Percentiles rank a stretch among this genome's conserved stretches.
Conservation (phyloP, 148 eudicot genomes). For the Cornus controversa region DNA sequence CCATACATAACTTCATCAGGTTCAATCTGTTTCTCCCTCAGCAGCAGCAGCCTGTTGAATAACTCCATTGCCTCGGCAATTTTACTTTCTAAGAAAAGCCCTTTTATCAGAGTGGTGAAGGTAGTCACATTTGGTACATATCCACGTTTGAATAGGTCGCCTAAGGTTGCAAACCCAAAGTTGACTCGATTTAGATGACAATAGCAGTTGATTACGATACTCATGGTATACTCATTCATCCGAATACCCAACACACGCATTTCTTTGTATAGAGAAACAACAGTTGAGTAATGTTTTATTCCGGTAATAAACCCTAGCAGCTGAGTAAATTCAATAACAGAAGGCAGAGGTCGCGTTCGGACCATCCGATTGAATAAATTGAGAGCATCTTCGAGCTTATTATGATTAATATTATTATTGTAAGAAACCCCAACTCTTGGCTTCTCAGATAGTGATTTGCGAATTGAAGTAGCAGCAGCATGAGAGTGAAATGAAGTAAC, state of each 20-base stretch:
- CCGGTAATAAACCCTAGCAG: neutral
- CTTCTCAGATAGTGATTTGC: too few relatives aligned
- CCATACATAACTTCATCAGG: conserved; percentile 6
- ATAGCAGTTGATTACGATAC: neutral
- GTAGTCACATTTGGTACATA: conserved; percentile 2
- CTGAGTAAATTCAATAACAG: neutral
- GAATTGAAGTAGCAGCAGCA: too few relatives aligned
- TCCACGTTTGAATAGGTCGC: conserved; percentile 15
- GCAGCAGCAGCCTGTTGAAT: neutral
- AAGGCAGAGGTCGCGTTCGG: neutral
- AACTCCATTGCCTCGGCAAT: conserved; percentile 6
- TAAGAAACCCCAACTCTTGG: too few relatives aligned
- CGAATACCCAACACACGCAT: neutral
- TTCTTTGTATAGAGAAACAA: neutral
- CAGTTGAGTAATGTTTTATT: neutral
- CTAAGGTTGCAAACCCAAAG: conserved; percentile 15
- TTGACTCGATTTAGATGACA: conserved; percentile 7
- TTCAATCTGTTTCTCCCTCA: neutral
- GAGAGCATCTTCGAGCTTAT: conserved; percentile 7
- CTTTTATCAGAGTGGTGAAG: conserved; percentile 6
- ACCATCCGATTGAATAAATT: neutral
- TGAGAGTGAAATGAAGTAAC: too few relatives aligned
- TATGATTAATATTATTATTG: too few relatives aligned
- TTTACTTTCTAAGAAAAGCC: neutral
- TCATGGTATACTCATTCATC: neutral